Base-by-base conservation (phyloP, 2,329 filamentous ascomycete species). In the Lecanosticta acicola region DNA sequence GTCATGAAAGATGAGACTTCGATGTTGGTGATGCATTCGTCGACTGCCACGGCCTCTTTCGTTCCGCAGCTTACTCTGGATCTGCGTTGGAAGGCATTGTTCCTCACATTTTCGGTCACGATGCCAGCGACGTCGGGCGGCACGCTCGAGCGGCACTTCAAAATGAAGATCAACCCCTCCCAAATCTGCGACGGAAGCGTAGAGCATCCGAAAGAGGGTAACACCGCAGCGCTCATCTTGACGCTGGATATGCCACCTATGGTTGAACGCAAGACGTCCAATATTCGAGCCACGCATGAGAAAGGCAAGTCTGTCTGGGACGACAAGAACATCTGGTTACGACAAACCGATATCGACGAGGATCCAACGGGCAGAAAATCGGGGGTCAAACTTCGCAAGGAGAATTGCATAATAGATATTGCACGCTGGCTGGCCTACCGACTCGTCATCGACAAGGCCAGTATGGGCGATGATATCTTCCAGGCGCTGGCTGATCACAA, bases 401-500 rank as follows among this genome's bases (percentile, higher is more conserved):
- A 57, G 2, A 66, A 66, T 3, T 70, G 77, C 7, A 66, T 78
- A 9, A 78, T 85, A 49, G 78, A 85, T 57, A 76, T 83, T 50
- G 80, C 76, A 69, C 63, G 63, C 32, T 85, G 82, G 82, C 80
- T 77, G 13, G 75, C 74, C 0, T 81, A 83, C 56, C 66, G 70
- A 3, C 64, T 84, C 9, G 68, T 65, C 0, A 76, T 82, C 40
- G 54, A 66, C 16, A 18, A 37, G 10, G 39, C 24, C 2, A 35
- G 40, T 4, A 41, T 50, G 7, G 32, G 39, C 8, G 35, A 51
- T 10, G 57, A 60, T n/a, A 66, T 70, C 0, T 67, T 71, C 38
- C 61, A 68, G 7, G 77, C 78, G 1, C 70, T 96, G 1, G 69
- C 72, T 9, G 85, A 94, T 52, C 85, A 85, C 68, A 94, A 94